Conservation (phyloP, 257 asterid species). For the Solanum chmielewskii region DNA sequence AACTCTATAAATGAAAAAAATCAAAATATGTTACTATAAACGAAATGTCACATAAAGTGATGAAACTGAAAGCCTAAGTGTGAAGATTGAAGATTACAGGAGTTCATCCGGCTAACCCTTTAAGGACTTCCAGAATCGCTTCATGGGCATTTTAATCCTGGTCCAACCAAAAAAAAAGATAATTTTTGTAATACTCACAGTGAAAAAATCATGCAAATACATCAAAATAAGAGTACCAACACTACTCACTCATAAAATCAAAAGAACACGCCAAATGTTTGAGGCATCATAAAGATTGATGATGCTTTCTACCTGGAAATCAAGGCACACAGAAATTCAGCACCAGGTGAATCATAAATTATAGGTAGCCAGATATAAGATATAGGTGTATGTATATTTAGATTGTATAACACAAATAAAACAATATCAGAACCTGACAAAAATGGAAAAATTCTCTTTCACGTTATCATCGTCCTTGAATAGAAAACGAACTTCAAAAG, state of each 20-base stretch:
- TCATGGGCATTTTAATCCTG: conserved; percentile 13
- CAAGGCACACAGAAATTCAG: background rate
- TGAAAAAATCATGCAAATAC: background rate
- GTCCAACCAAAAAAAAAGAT: conserved; percentile 1
- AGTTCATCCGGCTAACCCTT: too few relatives aligned
- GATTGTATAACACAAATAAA: background rate
- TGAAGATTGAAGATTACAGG: too few relatives aligned
- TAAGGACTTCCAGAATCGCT: too few relatives aligned
- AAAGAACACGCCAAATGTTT: conserved; percentile 60
- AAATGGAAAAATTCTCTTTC: conserved; percentile 22
- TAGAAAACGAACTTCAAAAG: background rate
- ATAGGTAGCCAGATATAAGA: background rate
- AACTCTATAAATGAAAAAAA: too few relatives aligned
- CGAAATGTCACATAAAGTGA: too few relatives aligned
- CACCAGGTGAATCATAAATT: background rate
- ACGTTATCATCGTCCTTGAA: conserved; percentile 20
- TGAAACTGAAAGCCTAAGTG: too few relatives aligned
- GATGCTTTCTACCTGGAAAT: conserved; percentile 40
- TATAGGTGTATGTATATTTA: background rate
- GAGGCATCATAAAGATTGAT: conserved; percentile 54
- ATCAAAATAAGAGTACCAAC: background rate
- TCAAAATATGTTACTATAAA: too few relatives aligned
- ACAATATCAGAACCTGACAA: conserved; percentile 42
- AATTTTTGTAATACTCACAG: background rate
- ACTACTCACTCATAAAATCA: conserved; percentile 48